Evolutionary conservation across 208 protist species (phyloP).

Genomic region (Wallacemonas sp.): DNA sequence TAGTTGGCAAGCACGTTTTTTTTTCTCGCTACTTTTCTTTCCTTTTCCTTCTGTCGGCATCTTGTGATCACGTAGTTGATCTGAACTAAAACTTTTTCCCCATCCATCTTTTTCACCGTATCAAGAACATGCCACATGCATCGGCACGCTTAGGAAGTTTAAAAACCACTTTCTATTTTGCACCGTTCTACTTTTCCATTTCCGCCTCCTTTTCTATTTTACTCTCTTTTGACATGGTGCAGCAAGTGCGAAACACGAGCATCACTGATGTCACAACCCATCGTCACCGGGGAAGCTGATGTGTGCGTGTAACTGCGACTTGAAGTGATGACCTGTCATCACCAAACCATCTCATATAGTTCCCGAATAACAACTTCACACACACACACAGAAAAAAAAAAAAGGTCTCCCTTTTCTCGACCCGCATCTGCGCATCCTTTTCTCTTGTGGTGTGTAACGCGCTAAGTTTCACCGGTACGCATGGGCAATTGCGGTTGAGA

Average conservation of each 20-base stretch:
- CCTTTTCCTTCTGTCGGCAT: not conserved
- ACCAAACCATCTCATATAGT: not conserved
- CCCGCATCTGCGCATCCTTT: slow-evolving; percentile 6
- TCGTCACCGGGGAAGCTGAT: too few relatives aligned
- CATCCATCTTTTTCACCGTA: too few relatives aligned
- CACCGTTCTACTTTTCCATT: not conserved
- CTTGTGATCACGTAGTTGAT: too few relatives aligned
- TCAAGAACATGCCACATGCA: too few relatives aligned
- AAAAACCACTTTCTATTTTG: not conserved
- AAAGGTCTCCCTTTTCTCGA: too few relatives aligned
- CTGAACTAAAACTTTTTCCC: too few relatives aligned
- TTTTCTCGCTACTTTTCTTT: not conserved
- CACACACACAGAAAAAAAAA: not conserved
- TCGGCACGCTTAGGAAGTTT: too few relatives aligned
- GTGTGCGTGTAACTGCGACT: too few relatives aligned
- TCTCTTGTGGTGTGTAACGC: not conserved
- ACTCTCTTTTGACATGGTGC: not conserved
- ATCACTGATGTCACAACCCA: too few relatives aligned
- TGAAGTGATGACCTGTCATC: not conserved
- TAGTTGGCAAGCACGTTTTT: not conserved
- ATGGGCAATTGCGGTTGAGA: too few relatives aligned
- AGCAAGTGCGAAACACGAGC: not conserved
- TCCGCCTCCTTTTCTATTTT: slow-evolving; percentile 12
- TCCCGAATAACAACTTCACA: too few relatives aligned
- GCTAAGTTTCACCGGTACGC: too few relatives aligned